Percentiles rank a stretch among this genome's conserved stretches.
These are phyloP conservation scores for Suillus spraguei DNA, from an alignment of 768 basidiomycete genomes.

Conservation along the genomic window DNA sequence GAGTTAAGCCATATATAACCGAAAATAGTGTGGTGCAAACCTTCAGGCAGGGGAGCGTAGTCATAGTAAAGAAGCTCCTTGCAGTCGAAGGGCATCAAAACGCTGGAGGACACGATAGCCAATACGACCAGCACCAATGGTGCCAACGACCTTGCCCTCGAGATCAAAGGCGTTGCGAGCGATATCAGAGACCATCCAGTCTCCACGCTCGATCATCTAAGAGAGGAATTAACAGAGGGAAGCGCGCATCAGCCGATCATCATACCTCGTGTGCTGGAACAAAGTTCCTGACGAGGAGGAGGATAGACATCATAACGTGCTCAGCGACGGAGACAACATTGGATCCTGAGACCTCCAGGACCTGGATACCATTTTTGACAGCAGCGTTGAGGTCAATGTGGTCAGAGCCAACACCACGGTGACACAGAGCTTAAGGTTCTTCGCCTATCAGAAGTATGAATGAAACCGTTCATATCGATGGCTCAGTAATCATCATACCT, in stretches of 20 bases:
- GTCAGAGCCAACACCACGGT: conserved; percentile 91
- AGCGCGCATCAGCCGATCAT: background rate
- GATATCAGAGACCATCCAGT: conserved; percentile 85
- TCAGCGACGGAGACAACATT: conserved; percentile 93
- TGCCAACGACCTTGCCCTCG: conserved; percentile 90
- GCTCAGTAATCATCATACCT: conserved; percentile 41
- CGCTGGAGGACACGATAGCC: conserved; percentile 88
- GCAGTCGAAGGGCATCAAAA: conserved; percentile 78
- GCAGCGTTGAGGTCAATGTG: conserved; percentile 90
- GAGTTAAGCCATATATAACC: background rate
- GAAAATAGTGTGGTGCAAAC: conserved; percentile 29
- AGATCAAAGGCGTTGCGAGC: conserved; percentile 87
- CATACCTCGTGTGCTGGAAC: conserved; percentile 81
- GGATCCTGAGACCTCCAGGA: conserved; percentile 85
- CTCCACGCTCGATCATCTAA: conserved; percentile 80
- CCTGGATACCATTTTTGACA: conserved; percentile 78
- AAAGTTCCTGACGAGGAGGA: conserved; percentile 89
- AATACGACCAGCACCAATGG: conserved; percentile 82
- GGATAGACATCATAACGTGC: conserved; percentile 89
- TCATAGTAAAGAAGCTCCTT: conserved; percentile 93
- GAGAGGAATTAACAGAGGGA: background rate
- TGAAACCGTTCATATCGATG: conserved; percentile 7
- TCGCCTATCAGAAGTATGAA: conserved; percentile 50
- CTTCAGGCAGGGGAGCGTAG: conserved; percentile 71
- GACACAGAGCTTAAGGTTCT: conserved; percentile 87